Percentiles rank a stretch among this genome's conserved stretches.
Evolutionary conservation across 768 basidiomycete species (phyloP).

Genomic region (Lentinula sp.): DNA sequence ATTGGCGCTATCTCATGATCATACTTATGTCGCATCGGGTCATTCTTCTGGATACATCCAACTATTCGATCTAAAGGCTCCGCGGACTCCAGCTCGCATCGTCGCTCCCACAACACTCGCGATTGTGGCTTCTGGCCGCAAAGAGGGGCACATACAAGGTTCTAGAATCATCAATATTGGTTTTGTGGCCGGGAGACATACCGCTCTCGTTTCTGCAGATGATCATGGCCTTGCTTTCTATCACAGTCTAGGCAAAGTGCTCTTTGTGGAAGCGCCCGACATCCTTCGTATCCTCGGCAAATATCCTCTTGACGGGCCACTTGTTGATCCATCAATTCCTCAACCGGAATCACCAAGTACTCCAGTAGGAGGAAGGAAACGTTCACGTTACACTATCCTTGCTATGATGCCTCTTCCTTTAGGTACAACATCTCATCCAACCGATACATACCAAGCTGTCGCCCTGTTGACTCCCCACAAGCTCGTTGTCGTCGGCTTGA

Average conservation of each 20-base stretch:
- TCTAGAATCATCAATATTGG: slow-evolving; percentile 76
- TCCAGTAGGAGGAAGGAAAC: slow-evolving; percentile 30
- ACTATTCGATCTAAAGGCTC: slow-evolving; percentile 74
- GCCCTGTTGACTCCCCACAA: slow-evolving; percentile 89
- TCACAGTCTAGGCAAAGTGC: slow-evolving; percentile 87
- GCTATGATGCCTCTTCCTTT: slow-evolving; percentile 79
- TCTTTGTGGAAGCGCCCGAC: slow-evolving; percentile 94
- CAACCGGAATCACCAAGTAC: slow-evolving; percentile 12
- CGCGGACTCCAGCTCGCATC: slow-evolving; percentile 60
- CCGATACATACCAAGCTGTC: slow-evolving; percentile 74
- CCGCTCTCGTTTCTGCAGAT: slow-evolving; percentile 87
- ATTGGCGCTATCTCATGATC: slow-evolving; percentile 86
- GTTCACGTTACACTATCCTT: slow-evolving; percentile 61
- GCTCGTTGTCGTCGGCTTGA: slow-evolving; percentile 87
- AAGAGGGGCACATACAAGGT: slow-evolving; percentile 81
- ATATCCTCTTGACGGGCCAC: slow-evolving; percentile 55
- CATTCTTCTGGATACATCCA: slow-evolving; percentile 82
- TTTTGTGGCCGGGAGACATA: slow-evolving; percentile 89
- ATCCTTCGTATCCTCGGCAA: slow-evolving; percentile 90
- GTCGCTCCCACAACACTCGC: slow-evolving; percentile 64
- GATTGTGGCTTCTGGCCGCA: slow-evolving; percentile 67
- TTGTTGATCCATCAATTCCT: slow-evolving; percentile 8
- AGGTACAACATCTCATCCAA: slow-evolving; percentile 64
- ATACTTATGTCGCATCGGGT: slow-evolving; percentile 87
- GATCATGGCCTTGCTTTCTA: slow-evolving; percentile 91